Evolutionary conservation across 2,329 filamentous ascomycete genomes (phyloP).

Genomic region (Fusarium keratoplasticum): DNA sequence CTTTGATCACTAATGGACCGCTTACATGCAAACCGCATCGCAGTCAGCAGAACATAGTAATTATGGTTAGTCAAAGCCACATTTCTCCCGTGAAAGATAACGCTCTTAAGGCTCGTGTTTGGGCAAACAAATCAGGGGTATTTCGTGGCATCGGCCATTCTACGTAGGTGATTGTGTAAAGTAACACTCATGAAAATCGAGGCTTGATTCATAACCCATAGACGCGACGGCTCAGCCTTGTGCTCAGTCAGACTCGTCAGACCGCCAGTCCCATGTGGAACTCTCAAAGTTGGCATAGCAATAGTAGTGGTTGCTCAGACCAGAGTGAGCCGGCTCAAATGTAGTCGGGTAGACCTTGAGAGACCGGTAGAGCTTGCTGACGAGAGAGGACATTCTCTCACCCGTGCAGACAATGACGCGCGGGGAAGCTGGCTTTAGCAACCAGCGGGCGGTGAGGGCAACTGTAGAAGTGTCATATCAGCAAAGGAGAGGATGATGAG

Average conservation of each 20-base stretch:
- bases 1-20: not conserved
- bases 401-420: slow-evolving; percentile 78
- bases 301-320: slow-evolving; percentile 83
- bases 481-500: slow-evolving; percentile 8
- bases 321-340: slow-evolving; percentile 77
- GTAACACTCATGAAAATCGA: not conserved
- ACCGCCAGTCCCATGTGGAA: slow-evolving; percentile 59
- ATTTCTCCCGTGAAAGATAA: not conserved
- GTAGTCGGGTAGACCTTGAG: slow-evolving; percentile 73
- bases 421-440: slow-evolving; percentile 61
- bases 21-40: not conserved
- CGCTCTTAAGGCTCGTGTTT: not conserved
- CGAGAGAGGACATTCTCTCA: slow-evolving; percentile 76
- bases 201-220: not conserved
- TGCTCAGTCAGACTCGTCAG: slow-evolving; percentile 25
- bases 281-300: slow-evolving; percentile 85
- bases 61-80: not conserved
- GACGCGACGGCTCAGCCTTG: not conserved
- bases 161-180: not conserved
- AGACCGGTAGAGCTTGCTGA: slow-evolving; percentile 74
- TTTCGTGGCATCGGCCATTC: not conserved
- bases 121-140: not conserved
- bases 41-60: not conserved
- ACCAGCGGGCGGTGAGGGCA: slow-evolving; percentile 80
- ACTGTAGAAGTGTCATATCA: slow-evolving; percentile 56